A percentile compares a stretch with the other conserved stretches of the same genome.
These are phyloP conservation scores for Panaeolus papilionaceus DNA, from an alignment of 768 basidiomycete genomes.

Conservation along the genomic window DNA sequence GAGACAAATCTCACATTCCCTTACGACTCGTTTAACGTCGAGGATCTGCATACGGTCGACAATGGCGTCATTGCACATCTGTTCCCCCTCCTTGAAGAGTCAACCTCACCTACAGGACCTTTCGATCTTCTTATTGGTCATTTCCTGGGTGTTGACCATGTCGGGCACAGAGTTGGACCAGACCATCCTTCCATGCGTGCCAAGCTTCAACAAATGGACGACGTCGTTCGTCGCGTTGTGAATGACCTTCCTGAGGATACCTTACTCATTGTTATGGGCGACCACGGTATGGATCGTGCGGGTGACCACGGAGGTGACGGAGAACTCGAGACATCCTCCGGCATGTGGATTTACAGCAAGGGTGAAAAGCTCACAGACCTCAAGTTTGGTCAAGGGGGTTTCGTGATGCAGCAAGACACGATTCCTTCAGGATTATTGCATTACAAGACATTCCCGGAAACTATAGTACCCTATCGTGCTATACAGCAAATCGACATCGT, in stretches of 20 bases:
- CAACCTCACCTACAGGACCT: constrained; percentile 37
- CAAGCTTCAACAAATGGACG: constrained; percentile 90
- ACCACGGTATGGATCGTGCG: constrained; percentile 95
- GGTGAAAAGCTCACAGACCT: constrained; percentile 46
- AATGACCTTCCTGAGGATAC: constrained; percentile 84
- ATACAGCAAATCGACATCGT: constrained; percentile 95
- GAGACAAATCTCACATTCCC: constrained; percentile 76
- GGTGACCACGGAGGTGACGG: constrained; percentile 98
- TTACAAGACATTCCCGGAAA: constrained; percentile 65
- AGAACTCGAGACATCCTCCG: constrained; percentile 81
- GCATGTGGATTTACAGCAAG: constrained; percentile 94
- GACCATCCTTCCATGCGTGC: constrained; percentile 84
- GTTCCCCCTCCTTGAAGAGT: constrained; percentile 73
- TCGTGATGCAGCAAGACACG: constrained; percentile 33
- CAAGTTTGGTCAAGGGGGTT: background rate
- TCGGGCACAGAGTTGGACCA: constrained; percentile 93
- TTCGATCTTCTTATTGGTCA: constrained; percentile 95
- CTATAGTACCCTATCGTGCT: constrained; percentile 57
- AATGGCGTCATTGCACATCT: constrained; percentile 86
- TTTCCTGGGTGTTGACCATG: constrained; percentile 95
- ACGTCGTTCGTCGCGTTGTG: constrained; percentile 76
- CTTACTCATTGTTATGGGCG: constrained; percentile 88
- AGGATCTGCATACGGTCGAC: constrained; percentile 96
- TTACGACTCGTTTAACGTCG: constrained; percentile 98
- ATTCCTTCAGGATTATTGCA: constrained; percentile 61